Percentiles rank a stretch among this genome's conserved stretches.
These are phyloP conservation scores for Thelonectria rubi DNA, from an alignment of 2,329 filamentous ascomycete species.

Conservation along the genomic window DNA sequence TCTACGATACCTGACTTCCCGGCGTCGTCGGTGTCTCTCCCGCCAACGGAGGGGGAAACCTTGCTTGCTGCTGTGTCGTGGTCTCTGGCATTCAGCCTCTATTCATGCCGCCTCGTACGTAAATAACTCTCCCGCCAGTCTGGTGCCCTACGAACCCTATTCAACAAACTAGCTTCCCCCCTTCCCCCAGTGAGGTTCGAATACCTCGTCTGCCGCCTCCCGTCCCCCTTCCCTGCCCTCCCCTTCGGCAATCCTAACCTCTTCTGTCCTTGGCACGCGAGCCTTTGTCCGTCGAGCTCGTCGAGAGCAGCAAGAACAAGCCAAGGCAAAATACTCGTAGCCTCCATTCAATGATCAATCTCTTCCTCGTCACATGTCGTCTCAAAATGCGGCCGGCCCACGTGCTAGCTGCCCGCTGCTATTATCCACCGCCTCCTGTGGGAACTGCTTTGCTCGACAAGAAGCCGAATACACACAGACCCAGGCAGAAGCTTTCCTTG, in stretches of 20 bases:
- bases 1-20: constrained; percentile 18
- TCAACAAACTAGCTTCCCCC: background rate
- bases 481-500: background rate
- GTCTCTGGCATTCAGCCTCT: constrained; percentile 3
- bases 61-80: background rate
- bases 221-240: background rate
- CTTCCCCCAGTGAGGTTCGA: background rate
- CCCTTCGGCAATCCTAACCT: background rate
- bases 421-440: constrained; percentile 9
- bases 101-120: background rate
- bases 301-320: no score
- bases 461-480: background rate
- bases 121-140: background rate
- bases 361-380: constrained; percentile 9
- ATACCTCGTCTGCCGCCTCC: background rate
- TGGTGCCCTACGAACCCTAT: background rate
- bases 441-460: constrained; percentile 4
- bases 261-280: background rate
- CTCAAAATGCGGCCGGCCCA: background rate
- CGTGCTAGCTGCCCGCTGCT: background rate
- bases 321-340: no score
- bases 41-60: background rate
- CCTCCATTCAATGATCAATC: background rate
- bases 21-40: background rate
- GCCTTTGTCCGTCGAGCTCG: background rate